Evolutionary conservation across 345 rosid genomes (phyloP), one percentile per base, ranked within the genome.

Genomic region (Eutrema japonicum): DNA sequence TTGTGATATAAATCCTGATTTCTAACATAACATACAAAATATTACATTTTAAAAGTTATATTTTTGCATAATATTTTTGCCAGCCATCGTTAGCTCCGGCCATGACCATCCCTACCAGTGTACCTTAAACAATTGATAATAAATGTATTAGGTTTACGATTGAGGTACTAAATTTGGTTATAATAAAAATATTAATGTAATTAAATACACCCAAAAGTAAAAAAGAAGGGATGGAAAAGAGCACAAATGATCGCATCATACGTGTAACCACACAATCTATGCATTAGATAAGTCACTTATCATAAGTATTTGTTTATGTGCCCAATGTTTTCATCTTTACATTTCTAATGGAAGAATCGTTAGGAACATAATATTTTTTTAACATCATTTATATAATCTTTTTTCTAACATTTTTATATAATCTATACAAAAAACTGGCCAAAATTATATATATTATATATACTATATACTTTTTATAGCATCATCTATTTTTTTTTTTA

Each of bases 211-310:
- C 18, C 12, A 58, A 58, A 70, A 9, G 8, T 18, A 6, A 42
- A 32, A 18, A 37, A 38, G 7, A 66, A 46, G 7, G 50, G 54
- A 41, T 58, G 48, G 8, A 8, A 40, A 70, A 53, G 14, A 56
- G 45, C 70, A 69, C 61, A 62, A 70, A 77, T 55, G 47, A 70
- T 71, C 62, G 48, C 45, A 56, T 49, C 76, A 41, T 54, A 76
- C 79, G 79, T 76, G 79, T 70, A 70, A 76, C 75, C 80, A 77
- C 80, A 70, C 45, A 77, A 45, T 64, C 71, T 55, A 48, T 55
- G 48, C 38, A 12, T 35, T 70, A 8, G 41, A 62, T 57, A 42
- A n/a, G n/a, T n/a, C n/a, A n/a, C n/a, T n/a, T n/a, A n/a, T n/a
- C n/a, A n/a, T n/a, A n/a, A 22, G 53, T 42, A 54, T 26, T 57